Evolutionary conservation across 768 basidiomycete genomes (phyloP).

Genomic region (Boletus huronensis): DNA sequence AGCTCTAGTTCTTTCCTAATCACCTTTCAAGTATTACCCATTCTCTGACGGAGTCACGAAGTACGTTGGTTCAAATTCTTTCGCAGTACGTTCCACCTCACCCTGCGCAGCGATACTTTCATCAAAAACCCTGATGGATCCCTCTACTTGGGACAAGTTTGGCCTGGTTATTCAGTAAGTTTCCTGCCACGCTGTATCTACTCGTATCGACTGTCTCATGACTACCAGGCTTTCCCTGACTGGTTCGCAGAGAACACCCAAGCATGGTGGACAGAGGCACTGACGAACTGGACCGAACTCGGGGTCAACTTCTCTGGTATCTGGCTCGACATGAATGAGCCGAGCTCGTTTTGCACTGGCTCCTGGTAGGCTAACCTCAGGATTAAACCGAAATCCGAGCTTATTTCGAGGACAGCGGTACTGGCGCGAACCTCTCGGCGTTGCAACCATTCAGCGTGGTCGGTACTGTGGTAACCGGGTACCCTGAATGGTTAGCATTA

Average conservation of each 20-base stretch:
- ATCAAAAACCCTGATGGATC: conserved; percentile 74
- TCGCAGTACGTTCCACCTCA: neutral
- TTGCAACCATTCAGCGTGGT: conserved; percentile 52
- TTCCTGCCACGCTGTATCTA: neutral
- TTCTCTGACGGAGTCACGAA: conserved; percentile 59
- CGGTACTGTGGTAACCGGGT: conserved; percentile 50
- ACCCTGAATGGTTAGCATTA: conserved; percentile 60
- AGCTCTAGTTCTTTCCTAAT: neutral
- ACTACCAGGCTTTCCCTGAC: conserved; percentile 52
- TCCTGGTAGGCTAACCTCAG: conserved; percentile 42
- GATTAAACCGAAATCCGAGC: neutral
- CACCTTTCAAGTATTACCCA: conserved; percentile 53
- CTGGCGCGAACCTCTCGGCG: conserved; percentile 52
- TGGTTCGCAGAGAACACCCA: conserved; percentile 55
- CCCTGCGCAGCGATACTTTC: conserved; percentile 51
- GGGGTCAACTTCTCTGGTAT: conserved; percentile 63
- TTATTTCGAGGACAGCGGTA: conserved; percentile 35
- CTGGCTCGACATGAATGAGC: conserved; percentile 72
- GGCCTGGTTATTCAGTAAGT: conserved; percentile 70
- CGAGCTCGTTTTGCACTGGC: conserved; percentile 59
- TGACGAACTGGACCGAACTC: conserved; percentile 49
- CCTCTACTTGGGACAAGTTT: conserved; percentile 71
- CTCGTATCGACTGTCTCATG: neutral
- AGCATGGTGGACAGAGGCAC: conserved; percentile 58
- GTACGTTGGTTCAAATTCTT: conserved; percentile 32